Evolutionary conservation across 1,139 yeast genomes (phyloP).

Genomic region (Suhomyces yuchorum): DNA sequence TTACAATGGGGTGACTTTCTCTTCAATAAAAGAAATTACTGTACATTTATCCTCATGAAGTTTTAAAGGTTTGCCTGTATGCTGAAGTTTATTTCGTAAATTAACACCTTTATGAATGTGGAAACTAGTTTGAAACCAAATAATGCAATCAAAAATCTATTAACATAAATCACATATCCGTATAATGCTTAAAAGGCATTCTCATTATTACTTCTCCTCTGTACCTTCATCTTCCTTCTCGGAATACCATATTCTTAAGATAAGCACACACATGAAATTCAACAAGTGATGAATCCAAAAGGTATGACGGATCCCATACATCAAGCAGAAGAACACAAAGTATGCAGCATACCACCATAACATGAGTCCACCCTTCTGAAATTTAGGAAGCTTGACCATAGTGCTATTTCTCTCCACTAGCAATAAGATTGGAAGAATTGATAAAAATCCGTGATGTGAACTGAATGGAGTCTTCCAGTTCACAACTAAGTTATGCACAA

Average conservation of each 20-base stretch:
- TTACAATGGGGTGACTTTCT: no score
- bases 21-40: no score
- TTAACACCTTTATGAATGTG: no score
- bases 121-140: neutral
- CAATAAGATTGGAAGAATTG: constrained; percentile 63
- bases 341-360: constrained; percentile 30
- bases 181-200: no score
- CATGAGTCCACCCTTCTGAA: constrained; percentile 3
- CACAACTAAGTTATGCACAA: constrained; percentile 66
- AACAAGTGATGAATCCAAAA: constrained; percentile 72
- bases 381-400: constrained; percentile 14
- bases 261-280: constrained; percentile 55
- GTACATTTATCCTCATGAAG: no score
- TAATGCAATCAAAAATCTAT: neutral
- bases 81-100: no score
- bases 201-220: neutral
- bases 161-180: neutral
- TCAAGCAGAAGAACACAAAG: constrained; percentile 53
- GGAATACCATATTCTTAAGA: constrained; percentile 23
- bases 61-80: no score
- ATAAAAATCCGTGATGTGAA: constrained; percentile 72
- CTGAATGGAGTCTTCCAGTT: constrained; percentile 77
- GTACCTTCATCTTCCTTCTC: constrained; percentile 8
- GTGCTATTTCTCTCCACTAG: constrained; percentile 48
- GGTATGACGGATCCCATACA: constrained; percentile 69